Base-by-base conservation (phyloP, 164 flowering plant genomes). In the Sextonia rubra region DNA sequence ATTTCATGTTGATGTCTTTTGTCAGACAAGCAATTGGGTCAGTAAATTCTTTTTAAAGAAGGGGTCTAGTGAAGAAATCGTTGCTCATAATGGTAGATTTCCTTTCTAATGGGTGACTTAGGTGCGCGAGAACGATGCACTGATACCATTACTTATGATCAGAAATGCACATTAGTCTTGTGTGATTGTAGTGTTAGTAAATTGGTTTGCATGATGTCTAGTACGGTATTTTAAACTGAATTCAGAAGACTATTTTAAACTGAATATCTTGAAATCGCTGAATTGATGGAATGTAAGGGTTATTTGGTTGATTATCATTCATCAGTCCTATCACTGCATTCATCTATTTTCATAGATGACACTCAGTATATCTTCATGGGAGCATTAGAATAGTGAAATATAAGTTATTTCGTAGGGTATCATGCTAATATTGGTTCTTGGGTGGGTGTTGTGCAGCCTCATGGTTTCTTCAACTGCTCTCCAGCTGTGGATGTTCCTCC, bases 401-500 rank as follows among this genome's bases (percentile, higher is more conserved):
- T 52, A 3, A 52, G 12, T 15, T 52, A 5, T 20, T 52, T 17
- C 18, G n/a, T 20, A 3, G n/a, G 1, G 58, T 52, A 20, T 52
- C 20, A 5, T 15, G n/a, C 58, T 52, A 20, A 52, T 52, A 52
- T 20, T 17, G 7, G 58, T 52, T 52, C 12, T 37, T 66, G 37
- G 70, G 12, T 49, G 29, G 23, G 9, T 29, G 27, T 72, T 56
- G 47, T 83, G 81, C 90, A 90, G 97, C 97, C 96, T 9, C 92
- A 92, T 77, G 97, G 97, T 29, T 92, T 92, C 82, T 92, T 92
- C 79, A 92, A 92, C 69, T 83, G 92, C 82, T 90, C 93, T 25
- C 96, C 97, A 0, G 95, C 97, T 0, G 88, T 92, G 25, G 97
- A 92, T 80, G 97, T 92, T 1, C 96, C 97, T 20, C 97, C 97